Evolutionary conservation across 2,329 filamentous ascomycete genomes (phyloP).

Genomic region (Stagonosporopsis tanaceti): DNA sequence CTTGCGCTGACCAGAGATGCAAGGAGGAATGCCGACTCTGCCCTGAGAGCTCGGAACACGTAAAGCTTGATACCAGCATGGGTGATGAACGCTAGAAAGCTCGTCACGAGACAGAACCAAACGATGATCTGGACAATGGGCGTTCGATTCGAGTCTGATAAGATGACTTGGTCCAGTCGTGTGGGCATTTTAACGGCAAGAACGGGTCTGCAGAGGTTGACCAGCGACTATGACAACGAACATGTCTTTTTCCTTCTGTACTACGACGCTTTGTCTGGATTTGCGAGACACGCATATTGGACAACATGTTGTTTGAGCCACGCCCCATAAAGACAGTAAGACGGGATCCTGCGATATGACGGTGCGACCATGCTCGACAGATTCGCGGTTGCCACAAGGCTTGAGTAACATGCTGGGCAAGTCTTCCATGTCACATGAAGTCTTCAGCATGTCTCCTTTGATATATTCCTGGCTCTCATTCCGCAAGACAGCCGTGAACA

Average conservation of each 20-base stretch:
- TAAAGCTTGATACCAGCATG: constrained; percentile 34
- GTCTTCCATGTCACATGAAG: background rate
- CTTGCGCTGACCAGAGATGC: constrained; percentile 22
- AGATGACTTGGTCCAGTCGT: constrained; percentile 23
- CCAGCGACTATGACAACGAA: constrained; percentile 4
- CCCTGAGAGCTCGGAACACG: constrained; percentile 23
- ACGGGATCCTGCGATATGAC: background rate
- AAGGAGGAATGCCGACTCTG: constrained; percentile 28
- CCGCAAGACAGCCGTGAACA: background rate
- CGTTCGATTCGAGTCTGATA: constrained; percentile 29
- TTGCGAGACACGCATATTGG: background rate
- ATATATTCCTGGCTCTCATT: background rate
- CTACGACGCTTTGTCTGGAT: background rate
- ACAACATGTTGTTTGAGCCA: background rate
- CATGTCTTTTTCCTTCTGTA: constrained; percentile 13
- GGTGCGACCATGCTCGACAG: background rate
- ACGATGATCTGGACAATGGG: constrained; percentile 37
- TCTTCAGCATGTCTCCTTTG: background rate
- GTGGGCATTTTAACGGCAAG: constrained; percentile 13
- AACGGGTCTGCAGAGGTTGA: constrained; percentile 2
- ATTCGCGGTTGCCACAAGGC: background rate
- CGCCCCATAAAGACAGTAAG: background rate
- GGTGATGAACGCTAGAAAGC: constrained; percentile 29
- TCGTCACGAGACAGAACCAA: constrained; percentile 31
- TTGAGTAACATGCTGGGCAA: background rate